These are phyloP conservation scores for Mimosa bimucronata DNA, from an alignment of 306 rosid species.

Conservation along the genomic window DNA sequence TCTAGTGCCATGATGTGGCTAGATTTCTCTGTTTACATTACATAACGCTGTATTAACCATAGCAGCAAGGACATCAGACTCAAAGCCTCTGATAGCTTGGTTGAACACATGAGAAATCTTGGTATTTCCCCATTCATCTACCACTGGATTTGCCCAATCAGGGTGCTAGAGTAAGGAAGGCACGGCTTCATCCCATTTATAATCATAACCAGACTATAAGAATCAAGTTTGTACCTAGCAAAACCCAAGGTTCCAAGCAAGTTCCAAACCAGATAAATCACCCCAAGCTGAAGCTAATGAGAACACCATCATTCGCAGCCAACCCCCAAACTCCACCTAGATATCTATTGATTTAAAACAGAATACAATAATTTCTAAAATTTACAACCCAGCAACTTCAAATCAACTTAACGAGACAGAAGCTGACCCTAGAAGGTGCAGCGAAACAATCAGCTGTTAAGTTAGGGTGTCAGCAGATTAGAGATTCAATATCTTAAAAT, in stretches of 20 bases:
- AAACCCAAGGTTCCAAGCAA: neutral
- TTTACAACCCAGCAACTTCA: neutral
- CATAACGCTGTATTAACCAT: neutral
- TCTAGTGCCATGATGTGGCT: neutral
- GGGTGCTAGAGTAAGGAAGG: neutral
- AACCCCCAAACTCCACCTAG: neutral
- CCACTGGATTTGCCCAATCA: neutral
- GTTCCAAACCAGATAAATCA: neutral
- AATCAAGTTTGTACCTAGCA: neutral
- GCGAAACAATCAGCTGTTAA: neutral
- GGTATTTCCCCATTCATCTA: neutral
- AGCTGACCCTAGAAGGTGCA: neutral
- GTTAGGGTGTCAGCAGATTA: slow-evolving; percentile 20
- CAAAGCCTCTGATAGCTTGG: neutral
- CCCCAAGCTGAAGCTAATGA: neutral
- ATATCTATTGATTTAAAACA: neutral
- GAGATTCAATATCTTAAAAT: slow-evolving; percentile 23
- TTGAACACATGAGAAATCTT: neutral
- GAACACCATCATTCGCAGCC: neutral
- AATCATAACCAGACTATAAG: neutral
- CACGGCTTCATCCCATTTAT: neutral
- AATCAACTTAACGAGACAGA: neutral
- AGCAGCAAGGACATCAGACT: neutral
- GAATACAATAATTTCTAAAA: neutral
- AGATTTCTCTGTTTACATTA: neutral